Percentiles rank a stretch among this genome's conserved stretches.
Conservation (phyloP, 805 yeast genomes). For the Lachancea cidri region DNA sequence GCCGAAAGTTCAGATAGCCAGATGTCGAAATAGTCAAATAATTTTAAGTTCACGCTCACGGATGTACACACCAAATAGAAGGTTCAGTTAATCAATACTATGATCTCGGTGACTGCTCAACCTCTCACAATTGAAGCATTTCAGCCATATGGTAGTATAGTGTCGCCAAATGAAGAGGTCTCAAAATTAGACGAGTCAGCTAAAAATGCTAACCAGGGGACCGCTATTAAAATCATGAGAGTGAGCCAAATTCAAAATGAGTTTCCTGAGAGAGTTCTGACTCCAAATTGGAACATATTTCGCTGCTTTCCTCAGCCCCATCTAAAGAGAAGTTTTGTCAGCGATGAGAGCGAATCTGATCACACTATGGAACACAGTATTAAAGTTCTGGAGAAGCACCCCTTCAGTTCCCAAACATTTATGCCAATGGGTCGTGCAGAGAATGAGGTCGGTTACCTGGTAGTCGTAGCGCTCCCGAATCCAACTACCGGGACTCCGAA, state of each 20-base stretch:
- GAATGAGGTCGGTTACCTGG: conserved; percentile 54
- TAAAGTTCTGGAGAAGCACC: conserved; percentile 85
- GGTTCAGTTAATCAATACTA: no score
- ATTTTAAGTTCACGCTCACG: no score
- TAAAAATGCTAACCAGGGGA: conserved; percentile 81
- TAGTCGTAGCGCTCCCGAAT: conserved; percentile 67
- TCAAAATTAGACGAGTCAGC: conserved; percentile 27
- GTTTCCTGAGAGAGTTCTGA: conserved; percentile 40
- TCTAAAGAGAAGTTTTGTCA: conserved; percentile 33
- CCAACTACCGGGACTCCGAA: conserved; percentile 52
- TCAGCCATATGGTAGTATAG: conserved; percentile 65
- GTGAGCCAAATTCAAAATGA: conserved; percentile 64
- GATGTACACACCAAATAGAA: no score
- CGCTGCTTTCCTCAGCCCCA: conserved; percentile 75
- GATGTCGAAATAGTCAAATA: no score
- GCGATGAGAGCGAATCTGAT: not conserved
- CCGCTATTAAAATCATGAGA: conserved; percentile 71
- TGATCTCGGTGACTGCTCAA: conserved; percentile 38
- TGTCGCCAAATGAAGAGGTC: conserved; percentile 74
- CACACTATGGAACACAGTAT: conserved; percentile 37
- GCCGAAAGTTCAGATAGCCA: no score
- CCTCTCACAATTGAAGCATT: conserved; percentile 64
- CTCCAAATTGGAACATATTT: conserved; percentile 79
- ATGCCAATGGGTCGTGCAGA: conserved; percentile 82
- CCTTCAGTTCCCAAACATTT: conserved; percentile 82